phyloP scores from a whole-genome alignment of 2,329 filamentous ascomycete species.

The Aspergillus sp. region DNA sequence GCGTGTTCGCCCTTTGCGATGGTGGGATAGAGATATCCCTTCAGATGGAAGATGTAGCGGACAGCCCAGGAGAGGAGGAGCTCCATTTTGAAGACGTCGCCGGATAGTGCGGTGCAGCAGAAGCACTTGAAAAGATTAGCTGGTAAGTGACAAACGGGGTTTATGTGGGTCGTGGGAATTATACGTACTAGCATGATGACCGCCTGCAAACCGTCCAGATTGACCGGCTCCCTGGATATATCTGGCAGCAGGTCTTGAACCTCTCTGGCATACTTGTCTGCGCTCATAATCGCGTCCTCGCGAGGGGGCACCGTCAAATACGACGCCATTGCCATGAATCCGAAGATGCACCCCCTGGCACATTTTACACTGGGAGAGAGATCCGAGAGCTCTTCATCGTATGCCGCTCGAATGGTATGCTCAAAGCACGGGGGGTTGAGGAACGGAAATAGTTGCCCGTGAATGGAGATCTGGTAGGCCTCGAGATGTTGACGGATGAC shows the following conservation, averaged over 20 bases:
- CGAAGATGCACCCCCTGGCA: conserved; percentile 18
- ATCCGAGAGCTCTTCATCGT: conserved; percentile 3
- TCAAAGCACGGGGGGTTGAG: conserved; percentile 12
- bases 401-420: conserved; percentile 15
- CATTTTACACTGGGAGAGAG: neutral
- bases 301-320: neutral
- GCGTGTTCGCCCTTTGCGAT: neutral
- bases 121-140: neutral
- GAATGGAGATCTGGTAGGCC: neutral
- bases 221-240: conserved; percentile 5
- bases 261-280: neutral
- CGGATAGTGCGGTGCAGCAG: conserved; percentile 1
- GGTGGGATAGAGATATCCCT: conserved; percentile 11
- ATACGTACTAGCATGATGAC: conserved; percentile 17
- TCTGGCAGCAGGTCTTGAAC: conserved; percentile 1
- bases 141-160: neutral
- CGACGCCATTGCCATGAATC: conserved; percentile 14
- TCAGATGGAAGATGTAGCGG: conserved; percentile 19
- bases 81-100: conserved; percentile 5
- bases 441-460: conserved; percentile 5
- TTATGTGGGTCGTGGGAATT: neutral
- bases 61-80: conserved; percentile 3
- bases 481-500: neutral
- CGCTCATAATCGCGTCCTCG: neutral
- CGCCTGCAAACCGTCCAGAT: conserved; percentile 18